Evolutionary conservation across 148 eudicot genomes (phyloP), one percentile per base, ranked within the genome.

Genomic region (Vaccinium macrocarpon): DNA sequence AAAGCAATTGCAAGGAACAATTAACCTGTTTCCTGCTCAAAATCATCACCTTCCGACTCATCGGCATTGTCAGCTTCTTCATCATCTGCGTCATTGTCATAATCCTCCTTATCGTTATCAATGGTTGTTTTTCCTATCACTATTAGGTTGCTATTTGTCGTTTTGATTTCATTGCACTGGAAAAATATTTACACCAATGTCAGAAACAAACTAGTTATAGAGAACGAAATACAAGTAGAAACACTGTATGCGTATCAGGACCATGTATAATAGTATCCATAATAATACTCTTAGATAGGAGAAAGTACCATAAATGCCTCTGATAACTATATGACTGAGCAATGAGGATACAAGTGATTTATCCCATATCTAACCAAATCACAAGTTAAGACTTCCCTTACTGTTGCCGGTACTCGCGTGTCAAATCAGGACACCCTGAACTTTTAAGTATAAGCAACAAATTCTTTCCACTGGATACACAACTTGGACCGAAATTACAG

Each of bases 31-130:
- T 97, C 96, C 89, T 97, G 99, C 87, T 97, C 99, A 78, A 93
- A 97, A 38, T 97, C 93, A 74, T 91, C 98, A 48, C 98, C 99
- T 85, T 97, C 99, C 35, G 99, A 95, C 86, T 97, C 99, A 74
- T 97, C 99, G 16, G 89, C 98, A 59, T 97, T 91, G 80, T 97
- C 98, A 35, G 90, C 95, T 85, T 97, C 99, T 82, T 95, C 99
- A 53, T 97, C 99, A 79, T 97, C 99, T 8, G 89, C 98, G 23
- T 94, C 99, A 88, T 96, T 93, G 88, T 96, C 99, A 68, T 87
- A 89, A 51, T 96, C 98, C 87, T 96, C 99, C 90, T 94, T 94
- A 81, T 97, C 98, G 51, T 92, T 93, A 74, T 95, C 95, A 64
- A 87, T 90, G 1, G 90, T 89, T 14, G 92, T 88, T 87, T 89